Evolutionary conservation across 2,329 filamentous ascomycete genomes (phyloP).

Genomic region (Fusarium odoratissimum): DNA sequence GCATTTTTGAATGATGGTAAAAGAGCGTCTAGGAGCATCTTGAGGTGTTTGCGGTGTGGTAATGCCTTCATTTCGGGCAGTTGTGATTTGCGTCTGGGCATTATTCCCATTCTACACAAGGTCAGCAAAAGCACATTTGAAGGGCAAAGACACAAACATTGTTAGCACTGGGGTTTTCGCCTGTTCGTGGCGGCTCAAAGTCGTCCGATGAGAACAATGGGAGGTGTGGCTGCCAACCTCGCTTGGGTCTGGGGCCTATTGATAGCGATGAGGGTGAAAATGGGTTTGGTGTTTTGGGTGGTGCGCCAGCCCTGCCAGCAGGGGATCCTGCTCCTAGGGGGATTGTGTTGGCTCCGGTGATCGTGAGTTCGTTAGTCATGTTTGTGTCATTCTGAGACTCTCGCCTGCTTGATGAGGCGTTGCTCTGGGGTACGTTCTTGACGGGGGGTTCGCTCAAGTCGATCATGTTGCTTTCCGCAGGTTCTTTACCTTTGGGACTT

Average conservation of each 20-base stretch:
- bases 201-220: rapidly evolving
- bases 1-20: background rate
- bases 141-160: rapidly evolving
- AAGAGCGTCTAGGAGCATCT: rapidly evolving
- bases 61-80: background rate
- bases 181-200: background rate
- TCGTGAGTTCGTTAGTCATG: background rate
- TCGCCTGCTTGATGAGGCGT: background rate
- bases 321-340: background rate
- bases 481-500: background rate
- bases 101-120: background rate
- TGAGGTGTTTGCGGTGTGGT: background rate
- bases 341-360: rapidly evolving
- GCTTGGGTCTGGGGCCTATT: background rate
- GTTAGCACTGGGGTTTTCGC: background rate
- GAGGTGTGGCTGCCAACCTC: background rate
- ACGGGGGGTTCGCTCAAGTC: background rate
- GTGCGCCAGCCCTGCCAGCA: rapidly evolving
- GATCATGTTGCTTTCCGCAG: rapidly evolving
- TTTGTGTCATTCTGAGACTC: rapidly evolving
- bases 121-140: background rate
- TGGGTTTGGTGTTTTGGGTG: background rate
- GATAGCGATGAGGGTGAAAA: background rate
- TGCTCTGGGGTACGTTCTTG: rapidly evolving
- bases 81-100: background rate